phyloP scores from a whole-genome alignment of 139 green algal species.

The Chlamydomonas incerta region DNA sequence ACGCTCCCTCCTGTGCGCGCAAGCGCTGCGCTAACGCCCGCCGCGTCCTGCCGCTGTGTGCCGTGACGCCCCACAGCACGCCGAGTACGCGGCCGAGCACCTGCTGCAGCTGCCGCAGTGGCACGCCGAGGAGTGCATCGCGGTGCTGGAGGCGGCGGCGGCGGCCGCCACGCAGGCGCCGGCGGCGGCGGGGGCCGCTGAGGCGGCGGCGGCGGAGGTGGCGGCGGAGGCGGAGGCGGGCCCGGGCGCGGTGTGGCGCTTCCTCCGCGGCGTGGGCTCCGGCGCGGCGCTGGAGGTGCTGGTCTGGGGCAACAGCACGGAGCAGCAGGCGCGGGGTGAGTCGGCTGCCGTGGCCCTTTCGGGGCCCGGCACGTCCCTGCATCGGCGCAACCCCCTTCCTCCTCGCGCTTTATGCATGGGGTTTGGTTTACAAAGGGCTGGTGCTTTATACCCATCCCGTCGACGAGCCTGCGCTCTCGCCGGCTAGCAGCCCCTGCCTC shows the following conservation, averaged over 20 bases:
- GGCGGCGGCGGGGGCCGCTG: background rate
- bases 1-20: too few species aligned
- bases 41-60: too few species aligned
- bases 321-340: constrained; percentile 28
- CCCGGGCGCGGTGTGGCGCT: background rate
- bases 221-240: background rate
- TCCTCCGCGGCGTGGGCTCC: constrained; percentile 31
- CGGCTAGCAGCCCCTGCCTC: too few species aligned
- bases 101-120: constrained; percentile 60
- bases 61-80: constrained; percentile 11
- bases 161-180: background rate
- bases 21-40: too few species aligned
- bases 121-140: constrained; percentile 51
- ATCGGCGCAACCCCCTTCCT: too few species aligned
- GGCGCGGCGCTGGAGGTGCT: constrained; percentile 46
- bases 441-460: too few species aligned
- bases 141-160: constrained; percentile 5
- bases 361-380: background rate
- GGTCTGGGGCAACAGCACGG: constrained; percentile 54
- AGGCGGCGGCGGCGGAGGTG: background rate
- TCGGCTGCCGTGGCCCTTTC: background rate
- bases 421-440: too few species aligned
- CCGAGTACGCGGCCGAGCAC: constrained; percentile 61
- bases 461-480: too few species aligned
- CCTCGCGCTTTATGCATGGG: too few species aligned